Base-by-base conservation (phyloP, 176 grass and related monocot species). In the Cenchrus americanus region DNA sequence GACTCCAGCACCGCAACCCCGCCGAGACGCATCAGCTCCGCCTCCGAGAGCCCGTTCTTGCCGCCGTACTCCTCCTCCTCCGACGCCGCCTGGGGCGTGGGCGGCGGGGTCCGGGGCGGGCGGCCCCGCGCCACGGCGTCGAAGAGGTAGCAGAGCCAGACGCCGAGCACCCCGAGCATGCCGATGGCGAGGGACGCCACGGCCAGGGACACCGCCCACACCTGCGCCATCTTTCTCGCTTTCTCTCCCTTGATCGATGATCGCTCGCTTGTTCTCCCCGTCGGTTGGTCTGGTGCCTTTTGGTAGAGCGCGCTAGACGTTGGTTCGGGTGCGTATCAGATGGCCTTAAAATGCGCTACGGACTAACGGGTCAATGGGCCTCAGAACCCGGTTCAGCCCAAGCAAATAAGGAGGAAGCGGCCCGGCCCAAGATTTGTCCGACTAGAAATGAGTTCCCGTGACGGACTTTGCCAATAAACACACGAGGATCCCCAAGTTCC, bases 131-230 rank as follows among this genome's bases (percentile, higher is more conserved):
- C 84, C 84, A 90, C 74, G 41, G 88, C 84, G 66, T 90, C 78
- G 67, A 90, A 86, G 27, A 90, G 66, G 79, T 86, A 90, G 79
- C 88, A 83, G 79, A 90, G 79, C 79, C 88, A 90, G 49, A 86
- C 79, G 41, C 84, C 79, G 27, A 90, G 83, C 66, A 90, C 88
- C 48, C 88, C 88, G n/a, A 90, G 88, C 88, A 86, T 86, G 84
- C 84, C 88, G 73, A 86, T 83, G 50, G 84, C 74, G 5, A 90
- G 84, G 21, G 84, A 83, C n/a, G 84, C 73, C 73, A 90, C 79
- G 42, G 78, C 88, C 79, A 90, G 43, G 74, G 69, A 83, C 51
- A 86, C 67, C 80, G 88, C 80, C 84, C 84, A 90, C 60, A 86
- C 15, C 50, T 86, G 71, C 74, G 68, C 84, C 88, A 86, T 90